Evolutionary conservation across 805 yeast species (phyloP), one percentile per base, ranked within the genome.

Genomic region (Ogataea pini): DNA sequence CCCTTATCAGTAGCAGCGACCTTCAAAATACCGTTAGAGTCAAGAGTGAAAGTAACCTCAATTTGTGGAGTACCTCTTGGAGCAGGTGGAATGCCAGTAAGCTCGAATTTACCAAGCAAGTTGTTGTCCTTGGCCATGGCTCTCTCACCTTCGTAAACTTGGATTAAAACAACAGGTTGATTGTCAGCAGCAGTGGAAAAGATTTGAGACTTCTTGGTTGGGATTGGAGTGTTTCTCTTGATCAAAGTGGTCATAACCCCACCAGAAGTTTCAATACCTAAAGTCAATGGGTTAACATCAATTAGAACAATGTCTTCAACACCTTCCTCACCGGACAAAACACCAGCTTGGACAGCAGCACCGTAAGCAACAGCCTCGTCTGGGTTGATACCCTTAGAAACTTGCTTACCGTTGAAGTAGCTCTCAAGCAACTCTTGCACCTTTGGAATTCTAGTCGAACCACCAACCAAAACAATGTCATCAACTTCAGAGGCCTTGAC

Each of bases 361-460:
- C 99, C 99, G 64, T 85, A 92, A 37, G 98, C 99, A 66, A 92
- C 98, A 70, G 99, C 99, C 79, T 92, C 99, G 76, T 92, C 99
- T 56, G 99, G 98, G 79, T 92, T 92, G 67, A 92, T 92, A 64
- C 96, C 92, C 82, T 91, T 92, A 60, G 96, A 89, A 58, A 96
- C 92, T 75, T 90, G 90, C 80, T 94, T 92, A 64, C 96, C 96
- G 65, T 86, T 83, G 69, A 92, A 92, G 81, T 73, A 90, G 57
- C 85, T 80, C 75, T 92, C 96, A 60, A 92, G 80, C 64, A 92
- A 79, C 75, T 88, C 86, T 78, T 91, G 98, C 61, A 92, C 92
- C 80, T 90, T 94, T 75, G 98, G 99, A 76, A 92, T 94, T 81
- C 98, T 89, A 48, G 99, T 94, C 34, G 99, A 92, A 74, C 99